Evolutionary conservation across 2,329 filamentous ascomycete genomes (phyloP), one percentile per base, ranked within the genome.

Genomic region (Fusarium sp.): DNA sequence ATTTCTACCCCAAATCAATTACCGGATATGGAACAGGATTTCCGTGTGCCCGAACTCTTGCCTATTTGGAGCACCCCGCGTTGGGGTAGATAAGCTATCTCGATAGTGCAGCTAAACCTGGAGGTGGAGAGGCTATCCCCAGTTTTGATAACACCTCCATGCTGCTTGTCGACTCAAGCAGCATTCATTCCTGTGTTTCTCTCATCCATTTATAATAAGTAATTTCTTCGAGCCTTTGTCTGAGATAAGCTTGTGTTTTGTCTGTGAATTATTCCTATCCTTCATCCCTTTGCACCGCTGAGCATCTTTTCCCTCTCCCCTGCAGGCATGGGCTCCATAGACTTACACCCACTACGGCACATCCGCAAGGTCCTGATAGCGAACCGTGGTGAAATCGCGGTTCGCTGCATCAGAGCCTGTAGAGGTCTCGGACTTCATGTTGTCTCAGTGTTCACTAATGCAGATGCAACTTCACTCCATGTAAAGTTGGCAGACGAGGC

Each of bases 1-100:
- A 29, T 42, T 42, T 42, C 23, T 50, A 50, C 47, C 47, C 47
- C 47, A 29, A 42, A 14, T 31, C 6, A 25, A 11, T 42, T 50
- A 9, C 47, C 23, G 6, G 10, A 29, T 29, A 21, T 27, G 18
- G 47, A 31, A 20, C 11, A 31, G 18, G 11, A 50, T 29, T 18
- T 7, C 18, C 35, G 18, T 3, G 18, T 50, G 25, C 35, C 47
- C 47, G 18, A 50, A 50, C 8, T 50, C 35, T 50, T 50, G 17
- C 47, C 35, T 42, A 14, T 50, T 50, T 50, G 9, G 47, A 42
- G 14, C 35, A 42, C 47, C 35, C 47, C 47, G 25, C 47, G 35
- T 42, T 50, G 47, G 47, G 47, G 47, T 50, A 50, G 47, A 42
- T 50, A 42, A 50, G 35, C 35, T 50, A 50, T 50, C 25, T 18